Conservation (phyloP, 495 filamentous ascomycete genomes). For the Podospora didyma region DNA sequence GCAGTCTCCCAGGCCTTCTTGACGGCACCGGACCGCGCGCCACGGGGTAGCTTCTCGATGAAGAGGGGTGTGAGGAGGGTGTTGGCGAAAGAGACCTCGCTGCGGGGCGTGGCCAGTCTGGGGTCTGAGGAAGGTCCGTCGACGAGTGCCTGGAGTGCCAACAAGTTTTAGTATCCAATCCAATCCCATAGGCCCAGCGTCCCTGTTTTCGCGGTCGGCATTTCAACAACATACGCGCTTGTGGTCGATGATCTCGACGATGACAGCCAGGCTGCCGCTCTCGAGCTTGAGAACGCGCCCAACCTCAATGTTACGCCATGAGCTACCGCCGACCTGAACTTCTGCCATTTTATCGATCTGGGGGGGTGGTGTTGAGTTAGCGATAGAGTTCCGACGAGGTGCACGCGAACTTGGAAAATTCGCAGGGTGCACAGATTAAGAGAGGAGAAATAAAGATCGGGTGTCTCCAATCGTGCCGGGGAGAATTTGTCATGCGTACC, state of each 20-base stretch:
- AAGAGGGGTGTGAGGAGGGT: conserved; percentile 87
- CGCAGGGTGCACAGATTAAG: conserved; percentile 13
- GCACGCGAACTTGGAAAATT: conserved; percentile 7
- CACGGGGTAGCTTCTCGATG: conserved; percentile 82
- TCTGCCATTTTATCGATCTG: conserved; percentile 32
- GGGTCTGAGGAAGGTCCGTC: conserved; percentile 83
- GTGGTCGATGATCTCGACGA: conserved; percentile 99
- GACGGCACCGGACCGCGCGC: conserved; percentile 75
- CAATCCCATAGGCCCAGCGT: conserved; percentile 5
- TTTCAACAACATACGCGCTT: conserved; percentile 77
- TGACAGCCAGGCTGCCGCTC: conserved; percentile 79
- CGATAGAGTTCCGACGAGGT: conserved; percentile 6
- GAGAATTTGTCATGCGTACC: conserved; percentile 25
- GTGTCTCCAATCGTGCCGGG: conserved; percentile 6
- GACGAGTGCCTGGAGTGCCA: conserved; percentile 73
- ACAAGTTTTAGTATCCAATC: conserved; percentile 22
- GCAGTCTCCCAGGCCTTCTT: conserved; percentile 81
- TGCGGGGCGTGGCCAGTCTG: conserved; percentile 74
- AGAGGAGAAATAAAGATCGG: conserved; percentile 8
- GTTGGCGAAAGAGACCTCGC: conserved; percentile 71
- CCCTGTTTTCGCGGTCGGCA: neutral
- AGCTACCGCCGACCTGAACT: conserved; percentile 31
- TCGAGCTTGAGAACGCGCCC: conserved; percentile 82
- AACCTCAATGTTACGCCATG: conserved; percentile 91
- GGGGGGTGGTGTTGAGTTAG: conserved; percentile 22